Base-by-base conservation (phyloP, 2,329 filamentous ascomycete species). In the Boeremia lycopersici region DNA sequence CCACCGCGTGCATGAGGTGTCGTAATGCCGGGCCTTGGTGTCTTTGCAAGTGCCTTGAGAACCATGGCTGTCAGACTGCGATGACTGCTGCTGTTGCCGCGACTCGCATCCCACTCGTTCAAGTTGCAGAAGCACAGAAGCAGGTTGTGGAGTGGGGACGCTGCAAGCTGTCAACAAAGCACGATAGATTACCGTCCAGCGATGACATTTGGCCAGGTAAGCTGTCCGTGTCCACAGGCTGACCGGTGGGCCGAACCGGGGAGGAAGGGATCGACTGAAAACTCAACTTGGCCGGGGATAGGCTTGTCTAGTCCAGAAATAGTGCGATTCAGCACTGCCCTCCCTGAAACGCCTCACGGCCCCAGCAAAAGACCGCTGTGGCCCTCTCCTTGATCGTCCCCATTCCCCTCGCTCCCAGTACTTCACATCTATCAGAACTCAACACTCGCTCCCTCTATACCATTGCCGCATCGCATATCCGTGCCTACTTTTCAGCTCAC, bases 261-360 rank as follows among this genome's bases (percentile, higher is more conserved):
- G 53, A 44, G 29, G 39, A 52, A 56, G 36, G 44, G 39, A 56
- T 52, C 38, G 40, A 48, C 44, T 9, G 48, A 52, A 44, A 19
- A 44, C 31, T 44, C 28, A 28, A 33, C 34, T 50, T 38, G 47
- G 47, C 61, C 38, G 51, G 19, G 61, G 54, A 44, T 40, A 29
- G 33, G 57, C 48, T 53, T 53, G 59, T 47, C 53, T 53, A 56
- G 54, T 61, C 61, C 61, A 31, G 43, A 56, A 53, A 48, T 52
- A 56, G 51, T 30, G 41, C 52, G 57, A 40, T 23, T 46, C 56
- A 48, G 38, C 17, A 48, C 59, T 54, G 53, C 56, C 53, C 52
- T 55, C 60, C 53, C 46, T 67, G 63, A 67, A 64, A 67, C 65
- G 62, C 67, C 63, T 60, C 63, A 56, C 49, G 51, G 61, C 54